Evolutionary conservation across 2,329 filamentous ascomycete genomes (phyloP).

Genomic region (Fusarium algeriense): DNA sequence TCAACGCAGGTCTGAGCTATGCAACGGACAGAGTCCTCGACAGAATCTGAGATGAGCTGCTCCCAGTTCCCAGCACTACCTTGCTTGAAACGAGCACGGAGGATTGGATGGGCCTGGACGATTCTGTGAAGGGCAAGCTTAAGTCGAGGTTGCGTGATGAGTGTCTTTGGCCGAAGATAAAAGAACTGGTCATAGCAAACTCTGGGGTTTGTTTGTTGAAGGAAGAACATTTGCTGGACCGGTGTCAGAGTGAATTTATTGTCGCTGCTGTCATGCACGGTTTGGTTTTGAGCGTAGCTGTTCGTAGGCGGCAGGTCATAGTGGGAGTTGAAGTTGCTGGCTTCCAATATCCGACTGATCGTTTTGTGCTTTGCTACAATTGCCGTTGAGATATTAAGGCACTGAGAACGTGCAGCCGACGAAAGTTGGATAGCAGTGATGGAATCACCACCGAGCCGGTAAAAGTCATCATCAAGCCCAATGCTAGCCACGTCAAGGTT

Average conservation of each 20-base stretch:
- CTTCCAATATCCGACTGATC: conserved; percentile 7
- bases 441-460: conserved; percentile 15
- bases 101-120: conserved; percentile 11
- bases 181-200: conserved; percentile 20
- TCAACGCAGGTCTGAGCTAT: not conserved
- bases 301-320: not conserved
- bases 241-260: conserved; percentile 2
- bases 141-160: not conserved
- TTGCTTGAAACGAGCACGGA: conserved; percentile 6
- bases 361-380: conserved; percentile 8
- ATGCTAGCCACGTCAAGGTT: conserved; percentile 2
- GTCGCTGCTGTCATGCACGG: not conserved
- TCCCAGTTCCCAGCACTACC: conserved; percentile 1
- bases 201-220: conserved; percentile 11
- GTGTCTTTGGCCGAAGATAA: conserved; percentile 9
- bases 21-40: conserved; percentile 2
- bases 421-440: conserved; percentile 29
- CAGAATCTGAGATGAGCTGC: conserved; percentile 5
- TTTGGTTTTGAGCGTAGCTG: not conserved
- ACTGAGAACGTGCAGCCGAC: conserved; percentile 11
- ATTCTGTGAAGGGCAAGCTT: conserved; percentile 4
- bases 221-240: conserved; percentile 25
- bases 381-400: conserved; percentile 5
- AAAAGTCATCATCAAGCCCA: conserved; percentile 16
- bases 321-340: not conserved